Percentiles rank a stretch among this genome's conserved stretches.
These are phyloP conservation scores for Phytophthora ramorum DNA, from an alignment of 352 stramenopile species.

Conservation along the genomic window DNA sequence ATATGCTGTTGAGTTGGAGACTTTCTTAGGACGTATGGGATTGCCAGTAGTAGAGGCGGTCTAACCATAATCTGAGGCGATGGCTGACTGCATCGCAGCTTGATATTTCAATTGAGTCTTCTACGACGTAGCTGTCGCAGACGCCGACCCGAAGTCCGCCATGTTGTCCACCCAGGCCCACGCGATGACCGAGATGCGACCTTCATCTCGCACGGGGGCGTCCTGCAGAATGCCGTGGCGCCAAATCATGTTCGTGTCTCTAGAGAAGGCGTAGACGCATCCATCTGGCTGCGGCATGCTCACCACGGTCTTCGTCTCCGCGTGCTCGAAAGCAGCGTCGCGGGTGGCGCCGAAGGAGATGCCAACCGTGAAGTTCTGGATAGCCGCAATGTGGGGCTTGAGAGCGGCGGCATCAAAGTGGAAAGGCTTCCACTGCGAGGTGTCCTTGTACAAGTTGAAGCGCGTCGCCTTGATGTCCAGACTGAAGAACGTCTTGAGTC, in stretches of 20 bases:
- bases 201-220: conserved; percentile 85
- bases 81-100: neutral
- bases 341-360: conserved; percentile 93
- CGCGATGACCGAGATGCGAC: conserved; percentile 94
- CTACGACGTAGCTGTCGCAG: conserved; percentile 16
- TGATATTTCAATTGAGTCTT: neutral
- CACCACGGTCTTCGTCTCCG: conserved; percentile 80
- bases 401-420: conserved; percentile 94
- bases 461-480: conserved; percentile 91
- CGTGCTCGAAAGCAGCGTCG: conserved; percentile 93
- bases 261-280: conserved; percentile 92
- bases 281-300: conserved; percentile 95
- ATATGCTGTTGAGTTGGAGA: too few species aligned
- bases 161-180: conserved; percentile 92
- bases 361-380: conserved; percentile 96
- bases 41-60: too few species aligned
- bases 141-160: conserved; percentile 34
- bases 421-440: conserved; percentile 94
- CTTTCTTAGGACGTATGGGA: too few species aligned
- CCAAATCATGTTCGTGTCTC: conserved; percentile 95
- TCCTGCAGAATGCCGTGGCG: conserved; percentile 93
- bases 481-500: conserved; percentile 89
- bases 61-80: too few species aligned
- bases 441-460: conserved; percentile 97
- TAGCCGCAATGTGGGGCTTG: conserved; percentile 91